phyloP scores from a whole-genome alignment of 495 filamentous ascomycete species.

The Hapsidospora chrysogenum region DNA sequence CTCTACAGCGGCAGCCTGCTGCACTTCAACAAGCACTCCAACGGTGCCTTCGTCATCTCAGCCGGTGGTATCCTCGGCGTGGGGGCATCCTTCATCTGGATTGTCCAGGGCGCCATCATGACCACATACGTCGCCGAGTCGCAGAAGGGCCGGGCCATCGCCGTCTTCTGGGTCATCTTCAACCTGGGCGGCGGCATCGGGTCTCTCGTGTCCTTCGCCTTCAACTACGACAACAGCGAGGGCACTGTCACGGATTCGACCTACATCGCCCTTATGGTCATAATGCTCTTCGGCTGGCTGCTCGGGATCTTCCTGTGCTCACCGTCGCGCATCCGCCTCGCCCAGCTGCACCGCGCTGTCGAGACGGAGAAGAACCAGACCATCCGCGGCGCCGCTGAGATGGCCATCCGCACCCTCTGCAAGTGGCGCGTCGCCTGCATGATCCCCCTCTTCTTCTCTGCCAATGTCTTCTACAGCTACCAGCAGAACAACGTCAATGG shows the following conservation, averaged over 20 bases:
- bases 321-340: conserved; percentile 10
- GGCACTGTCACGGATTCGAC: conserved; percentile 28
- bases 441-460: conserved; percentile 33
- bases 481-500: conserved; percentile 12
- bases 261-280: conserved; percentile 34
- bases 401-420: conserved; percentile 4
- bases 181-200: conserved; percentile 35
- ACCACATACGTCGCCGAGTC: conserved; percentile 32
- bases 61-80: conserved; percentile 30
- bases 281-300: conserved; percentile 26
- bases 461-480: conserved; percentile 16
- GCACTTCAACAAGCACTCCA: conserved; percentile 24
- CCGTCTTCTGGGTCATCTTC: conserved; percentile 37
- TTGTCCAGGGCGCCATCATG: conserved; percentile 36
- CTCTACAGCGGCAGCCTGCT: conserved; percentile 25
- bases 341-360: too few relatives aligned
- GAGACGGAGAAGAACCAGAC: too few relatives aligned
- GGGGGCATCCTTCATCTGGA: conserved; percentile 32
- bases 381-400: conserved; percentile 11
- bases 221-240: conserved; percentile 22
- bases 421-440: too few relatives aligned
- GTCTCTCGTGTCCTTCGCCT: conserved; percentile 27
- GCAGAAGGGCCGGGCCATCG: conserved; percentile 31
- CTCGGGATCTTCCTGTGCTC: conserved; percentile 23
- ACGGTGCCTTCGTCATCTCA: too few relatives aligned